Conservation (phyloP, 2,329 filamentous ascomycete species). For the Aspergillus udagawae region DNA sequence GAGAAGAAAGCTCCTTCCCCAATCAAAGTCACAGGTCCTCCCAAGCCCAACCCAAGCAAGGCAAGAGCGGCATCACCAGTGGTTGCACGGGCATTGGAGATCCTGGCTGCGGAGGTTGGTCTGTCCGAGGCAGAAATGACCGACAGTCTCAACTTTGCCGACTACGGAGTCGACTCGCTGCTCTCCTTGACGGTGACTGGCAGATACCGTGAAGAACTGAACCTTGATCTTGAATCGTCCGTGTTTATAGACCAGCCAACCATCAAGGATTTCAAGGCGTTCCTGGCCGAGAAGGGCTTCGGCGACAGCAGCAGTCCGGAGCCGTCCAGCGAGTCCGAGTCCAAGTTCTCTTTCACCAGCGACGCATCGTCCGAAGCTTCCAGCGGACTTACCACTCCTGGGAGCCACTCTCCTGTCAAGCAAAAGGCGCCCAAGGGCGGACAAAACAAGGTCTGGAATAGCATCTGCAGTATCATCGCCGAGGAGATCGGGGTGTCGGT, state of each 20-base stretch:
- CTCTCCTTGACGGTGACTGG: slow-evolving; percentile 60
- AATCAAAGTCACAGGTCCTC: neutral
- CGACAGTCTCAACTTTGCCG: slow-evolving; percentile 58
- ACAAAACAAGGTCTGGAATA: slow-evolving; percentile 34
- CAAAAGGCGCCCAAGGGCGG: slow-evolving; percentile 22
- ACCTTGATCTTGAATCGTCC: slow-evolving; percentile 56
- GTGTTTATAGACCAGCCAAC: slow-evolving; percentile 59
- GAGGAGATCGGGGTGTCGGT: slow-evolving; percentile 43
- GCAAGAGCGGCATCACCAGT: slow-evolving; percentile 11
- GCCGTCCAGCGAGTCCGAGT: slow-evolving; percentile 27
- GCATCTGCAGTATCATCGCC: slow-evolving; percentile 39
- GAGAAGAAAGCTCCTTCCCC: slow-evolving; percentile 18
- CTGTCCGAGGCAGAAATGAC: slow-evolving; percentile 56
- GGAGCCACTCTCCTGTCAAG: slow-evolving; percentile 23
- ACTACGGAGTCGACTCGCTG: slow-evolving; percentile 60
- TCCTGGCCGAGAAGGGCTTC: slow-evolving; percentile 41
- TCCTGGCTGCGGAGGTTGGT: slow-evolving; percentile 48
- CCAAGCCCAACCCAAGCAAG: neutral
- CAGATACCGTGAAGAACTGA: slow-evolving; percentile 58
- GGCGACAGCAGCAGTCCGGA: slow-evolving; percentile 25
- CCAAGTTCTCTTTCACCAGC: slow-evolving; percentile 23
- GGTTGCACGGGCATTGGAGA: slow-evolving; percentile 32
- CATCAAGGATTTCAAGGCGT: slow-evolving; percentile 57
- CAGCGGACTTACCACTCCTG: slow-evolving; percentile 28
- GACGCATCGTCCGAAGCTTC: slow-evolving; percentile 28